Percentiles rank a stretch among this genome's conserved stretches.
phyloP scores from a whole-genome alignment of 345 rosid species.

The Aegle marmelos region DNA sequence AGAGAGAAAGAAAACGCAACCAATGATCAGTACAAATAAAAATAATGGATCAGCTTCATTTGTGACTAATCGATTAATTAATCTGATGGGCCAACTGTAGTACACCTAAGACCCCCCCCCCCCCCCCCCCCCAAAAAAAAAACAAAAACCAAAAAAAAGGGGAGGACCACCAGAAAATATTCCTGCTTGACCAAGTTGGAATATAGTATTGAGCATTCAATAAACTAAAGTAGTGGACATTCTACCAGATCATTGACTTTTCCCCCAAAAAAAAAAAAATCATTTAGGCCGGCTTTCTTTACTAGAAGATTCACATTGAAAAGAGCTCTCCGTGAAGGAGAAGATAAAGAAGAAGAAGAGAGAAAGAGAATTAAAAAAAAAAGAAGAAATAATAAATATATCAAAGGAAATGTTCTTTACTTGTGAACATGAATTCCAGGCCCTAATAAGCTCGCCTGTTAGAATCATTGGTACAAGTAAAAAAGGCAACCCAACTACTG shows the following conservation, averaged over 20 bases:
- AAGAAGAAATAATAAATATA: not conserved
- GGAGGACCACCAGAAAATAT: not conserved
- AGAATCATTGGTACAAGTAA: slow-evolving; percentile 88
- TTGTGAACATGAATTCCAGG: slow-evolving; percentile 92
- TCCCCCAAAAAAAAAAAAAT: not conserved
- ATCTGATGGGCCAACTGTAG: too few relatives aligned
- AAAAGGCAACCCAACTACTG: slow-evolving; percentile 87
- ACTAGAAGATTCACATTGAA: not conserved
- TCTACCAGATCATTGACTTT: slow-evolving; percentile 13
- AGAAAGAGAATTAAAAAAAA: not conserved
- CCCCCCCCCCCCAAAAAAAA: too few relatives aligned
- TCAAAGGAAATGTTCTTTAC: slow-evolving; percentile 32
- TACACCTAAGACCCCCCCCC: too few relatives aligned
- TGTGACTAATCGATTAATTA: too few relatives aligned
- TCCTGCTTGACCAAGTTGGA: slow-evolving; percentile 1
- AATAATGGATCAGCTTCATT: not conserved
- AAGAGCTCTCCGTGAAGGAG: not conserved
- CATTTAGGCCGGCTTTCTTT: not conserved
- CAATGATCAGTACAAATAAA: not conserved
- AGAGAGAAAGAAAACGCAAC: not conserved
- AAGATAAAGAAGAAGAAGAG: not conserved
- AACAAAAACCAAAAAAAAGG: too few relatives aligned
- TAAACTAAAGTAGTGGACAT: slow-evolving; percentile 5
- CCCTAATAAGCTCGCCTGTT: slow-evolving; percentile 89
- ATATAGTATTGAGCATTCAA: not conserved